Evolutionary conservation across 768 basidiomycete species (phyloP), one percentile per base, ranked within the genome.

Genomic region (Agaricus blazei): DNA sequence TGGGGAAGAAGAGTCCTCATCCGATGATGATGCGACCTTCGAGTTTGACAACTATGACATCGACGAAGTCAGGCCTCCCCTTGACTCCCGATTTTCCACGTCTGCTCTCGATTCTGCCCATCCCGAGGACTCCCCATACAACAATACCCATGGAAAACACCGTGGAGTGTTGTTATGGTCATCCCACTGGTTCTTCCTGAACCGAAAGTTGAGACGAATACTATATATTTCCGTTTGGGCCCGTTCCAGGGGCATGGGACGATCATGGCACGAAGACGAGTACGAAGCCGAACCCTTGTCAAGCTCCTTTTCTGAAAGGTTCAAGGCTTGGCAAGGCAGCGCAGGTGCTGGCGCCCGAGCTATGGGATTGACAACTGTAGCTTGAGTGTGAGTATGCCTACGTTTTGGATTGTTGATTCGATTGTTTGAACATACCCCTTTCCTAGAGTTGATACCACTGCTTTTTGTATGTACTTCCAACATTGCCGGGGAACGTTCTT

Each of bases 171-270:
- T 98, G 55, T 77, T 98, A 6, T 98, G 95, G 95, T 94, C 91
- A 34, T 92, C 91, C 9, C 92, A 96, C 68, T 96, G 93, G 87
- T 98, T 98, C 77, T 96, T 98, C 75, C 75, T 93, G 64, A 96
- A 94, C 76, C 82, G 88, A 64, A 95, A 93, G 75, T 74, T 85
- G 71, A 97, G 95, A 74, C 85, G 95, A 23, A 83, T 98, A 63
- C 71, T 98, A 53, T 98, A 96, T 72, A 81, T 97, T 56, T 88
- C 92, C 1, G 85, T 93, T 23, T 97, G 93, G 92, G 92, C 94
- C 6, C 82, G 88, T 43, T 86, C 87, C 31, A 80, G 79, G 63
- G 80, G 81, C 48, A 73, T 82, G 19, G 72, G 74, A 15, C 71
- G 79, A 40, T 56, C 54, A 9, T 80, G 72, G 51, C 82, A 77